Evolutionary conservation across 2,329 filamentous ascomycete genomes (phyloP), one percentile per base, ranked within the genome.

Genomic region (Arthrinium phaeospermum): DNA sequence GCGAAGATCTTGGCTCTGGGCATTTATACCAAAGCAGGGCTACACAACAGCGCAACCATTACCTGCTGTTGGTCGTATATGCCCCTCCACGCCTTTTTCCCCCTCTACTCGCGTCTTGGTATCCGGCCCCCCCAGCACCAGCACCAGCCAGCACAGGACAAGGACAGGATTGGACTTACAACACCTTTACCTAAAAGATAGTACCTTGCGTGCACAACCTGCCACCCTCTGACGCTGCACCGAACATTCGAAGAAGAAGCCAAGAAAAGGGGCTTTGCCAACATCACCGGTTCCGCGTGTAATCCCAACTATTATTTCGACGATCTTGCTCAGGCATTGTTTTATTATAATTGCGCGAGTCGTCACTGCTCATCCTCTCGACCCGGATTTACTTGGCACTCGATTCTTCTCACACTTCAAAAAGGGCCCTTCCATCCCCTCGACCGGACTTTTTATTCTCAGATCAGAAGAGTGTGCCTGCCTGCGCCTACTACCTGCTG

Each of bases 171-270:
- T 57, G 27, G 53, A 34, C 53, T 61, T 61, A 61, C 53, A 61
- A 61, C 53, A 37, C 22, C 53, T 61, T 61, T 61, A 61, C 30
- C 30, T 61, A 61, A 61, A 12, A 61, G 16, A 37, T 61, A 37
- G 53, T 64, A 64, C 57, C 53, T 64, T 37, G 30, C 57, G 53
- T 34, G 19, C 19, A 12, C 57, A 64, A 64, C 57, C 34, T 41
- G 34, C 57, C 30, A n/a, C 41, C 46, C 10, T 22, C 22, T 47
- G 67, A 44, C 47, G 68, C 68, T 70, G 68, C 68, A 70, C 68
- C 68, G 68, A 70, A 70, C 47, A 70, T 70, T 70, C 68, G 46
- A 70, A 69, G 68, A 70, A 70, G 24, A 44, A 70, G 68, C 68
- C 68, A 70, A 70, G 68, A 70, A 53, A 70, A 53, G 68, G 68